Base-by-base conservation (phyloP, 768 basidiomycete genomes). In the Mrakia gelida region DNA sequence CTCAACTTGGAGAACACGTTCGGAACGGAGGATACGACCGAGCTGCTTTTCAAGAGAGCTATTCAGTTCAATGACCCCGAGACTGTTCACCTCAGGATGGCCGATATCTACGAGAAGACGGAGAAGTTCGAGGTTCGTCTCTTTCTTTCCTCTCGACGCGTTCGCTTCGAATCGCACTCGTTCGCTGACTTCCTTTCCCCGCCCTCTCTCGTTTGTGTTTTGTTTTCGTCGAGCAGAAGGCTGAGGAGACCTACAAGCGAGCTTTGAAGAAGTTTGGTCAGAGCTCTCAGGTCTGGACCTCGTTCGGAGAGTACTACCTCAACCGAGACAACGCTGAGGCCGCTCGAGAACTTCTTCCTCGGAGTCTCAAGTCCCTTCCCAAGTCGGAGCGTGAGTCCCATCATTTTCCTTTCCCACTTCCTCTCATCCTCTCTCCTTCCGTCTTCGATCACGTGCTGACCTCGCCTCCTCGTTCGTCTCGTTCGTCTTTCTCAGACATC, bases 1-100 rank as follows among this genome's bases (percentile, higher is more conserved):
- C 88, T 99, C 80, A 99, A 99, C 82, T 83, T 99, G 82, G 97
- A 99, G 86, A 95, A 95, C 81, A 86, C 90, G 21, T 98, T 95
- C 82, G 97, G 97, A 2, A 92, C 91, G 11, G 91, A 92, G 43
- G 90, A 93, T 81, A 88, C 88, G 0, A 84, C 94, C 52, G 94
- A 95, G 71, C 83, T 85, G n/a, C 87, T 89, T 2, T 97, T 98
- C 88, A 94, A 91, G 83, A 93, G 98, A 81, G 97, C 96, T 38
- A 90, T 89, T 9, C 89, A 91, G 71, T 89, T 92, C 52, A 98
- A 97, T 82, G 95, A 99, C 81, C 91, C 95, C 9, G 94, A 98
- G 85, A 93, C 92, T 1, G 86, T 98, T 13, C 89, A 96, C 84
- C 87, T 96, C 23, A 89, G 92, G 32, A 87, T 96, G 78, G 92